Percentiles rank a stretch among this genome's conserved stretches.
Evolutionary conservation across 768 basidiomycete species (phyloP).

Genomic region (Lyophyllum decastes): DNA sequence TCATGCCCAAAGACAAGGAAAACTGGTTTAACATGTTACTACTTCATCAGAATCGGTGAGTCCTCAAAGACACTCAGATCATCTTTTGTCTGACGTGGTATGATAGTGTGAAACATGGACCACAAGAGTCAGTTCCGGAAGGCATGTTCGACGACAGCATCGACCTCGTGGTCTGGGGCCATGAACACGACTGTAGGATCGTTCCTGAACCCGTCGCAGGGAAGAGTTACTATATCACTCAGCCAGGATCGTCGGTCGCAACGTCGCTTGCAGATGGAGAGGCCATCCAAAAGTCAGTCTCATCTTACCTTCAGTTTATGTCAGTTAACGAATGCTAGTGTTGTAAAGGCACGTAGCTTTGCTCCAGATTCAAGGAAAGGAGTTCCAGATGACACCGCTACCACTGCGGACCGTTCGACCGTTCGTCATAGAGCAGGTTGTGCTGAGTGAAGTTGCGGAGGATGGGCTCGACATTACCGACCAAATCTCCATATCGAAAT

Average conservation of each 20-base stretch:
- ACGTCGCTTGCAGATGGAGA: conserved; percentile 95
- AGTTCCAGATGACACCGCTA: conserved; percentile 84
- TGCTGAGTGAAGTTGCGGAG: conserved; percentile 75
- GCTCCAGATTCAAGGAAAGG: conserved; percentile 83
- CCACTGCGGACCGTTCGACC: conserved; percentile 91
- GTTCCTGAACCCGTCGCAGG: conserved; percentile 89
- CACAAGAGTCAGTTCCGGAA: conserved; percentile 93
- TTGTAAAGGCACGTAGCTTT: conserved; percentile 85
- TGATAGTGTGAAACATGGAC: conserved; percentile 87
- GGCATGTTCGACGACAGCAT: conserved; percentile 96
- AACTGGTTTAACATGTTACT: conserved; percentile 95
- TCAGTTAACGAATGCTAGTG: neutral
- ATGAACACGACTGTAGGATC: conserved; percentile 97
- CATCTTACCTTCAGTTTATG: neutral
- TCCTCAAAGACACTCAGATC: neutral
- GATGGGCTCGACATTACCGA: conserved; percentile 77
- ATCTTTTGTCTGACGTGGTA: neutral
- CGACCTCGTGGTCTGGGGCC: conserved; percentile 95
- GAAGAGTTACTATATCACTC: conserved; percentile 88
- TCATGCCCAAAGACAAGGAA: conserved; percentile 87
- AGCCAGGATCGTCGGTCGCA: conserved; percentile 94
- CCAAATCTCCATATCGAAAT: conserved; percentile 82
- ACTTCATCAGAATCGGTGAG: conserved; percentile 94
- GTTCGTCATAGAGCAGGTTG: conserved; percentile 85
- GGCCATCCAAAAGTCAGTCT: conserved; percentile 78